Evolutionary conservation across 2,329 filamentous ascomycete genomes (phyloP), one percentile per base, ranked within the genome.

Genomic region (Dothidotthia symphoricarpi): DNA sequence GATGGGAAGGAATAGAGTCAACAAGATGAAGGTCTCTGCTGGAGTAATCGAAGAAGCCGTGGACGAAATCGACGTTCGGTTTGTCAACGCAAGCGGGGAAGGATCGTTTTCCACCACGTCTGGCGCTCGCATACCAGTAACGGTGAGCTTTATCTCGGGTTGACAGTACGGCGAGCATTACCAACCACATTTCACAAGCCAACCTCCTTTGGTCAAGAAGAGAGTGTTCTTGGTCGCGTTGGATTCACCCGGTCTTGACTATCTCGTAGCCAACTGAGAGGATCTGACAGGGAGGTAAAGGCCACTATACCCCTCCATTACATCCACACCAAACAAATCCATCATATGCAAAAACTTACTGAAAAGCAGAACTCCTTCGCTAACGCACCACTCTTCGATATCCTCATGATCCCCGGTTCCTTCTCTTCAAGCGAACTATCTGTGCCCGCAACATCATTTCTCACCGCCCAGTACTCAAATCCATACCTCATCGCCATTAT

Each of bases 281-380:
- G 60, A 40, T 59, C 59, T 65, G 55, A 59, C 61, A 53, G 49
- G 57, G 59, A 65, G 58, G 51, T 45, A 64, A 64, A 65, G 60
- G 61, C 64, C 53, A 61, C 59, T 48, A 56, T 47, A 45, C 41
- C 28, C 55, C 58, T 57, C 45, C 29, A 17, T 24, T 26, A 36
- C 25, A 27, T 27, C 43, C 36, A 24, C 36, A 19, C 37, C 25
- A 24, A 24, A 11, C 25, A 11, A 9, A 15, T 17, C 4, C 26
- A 3, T n/a, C 16, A 28, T 24, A 22, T 25, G 26, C 22, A 26
- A 4, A 24, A 9, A 29, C 61, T 65, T 39, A 64, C 45, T 19
- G 13, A 10, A 5, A 6, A 8, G 3, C 35, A 67, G 63, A 64
- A 66, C 29, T 65, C 62, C 0, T 59, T 67, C 16, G 53, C 47